Percentiles rank a stretch among this genome's conserved stretches.
phyloP scores from a whole-genome alignment of 108 stramenopile genomes.

The Phaeodactylum tricornutum region DNA sequence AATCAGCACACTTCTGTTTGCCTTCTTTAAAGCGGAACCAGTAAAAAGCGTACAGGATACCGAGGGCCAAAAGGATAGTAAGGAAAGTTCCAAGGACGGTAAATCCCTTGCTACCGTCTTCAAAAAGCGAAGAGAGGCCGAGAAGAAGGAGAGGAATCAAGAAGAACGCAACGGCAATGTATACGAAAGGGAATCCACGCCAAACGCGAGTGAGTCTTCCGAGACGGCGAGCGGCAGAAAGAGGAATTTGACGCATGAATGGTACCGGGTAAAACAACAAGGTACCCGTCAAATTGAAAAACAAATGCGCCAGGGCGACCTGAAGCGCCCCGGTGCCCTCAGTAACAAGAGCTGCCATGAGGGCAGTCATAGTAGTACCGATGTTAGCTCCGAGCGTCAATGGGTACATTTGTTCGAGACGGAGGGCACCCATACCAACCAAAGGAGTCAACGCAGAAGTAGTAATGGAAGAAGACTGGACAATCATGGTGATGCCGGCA shows the following conservation, averaged over 20 bases:
- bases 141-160: slow-evolving; percentile 43
- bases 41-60: background rate
- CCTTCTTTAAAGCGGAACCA: slow-evolving; percentile 32
- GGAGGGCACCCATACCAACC: slow-evolving; percentile 49
- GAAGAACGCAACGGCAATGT: slow-evolving; percentile 57
- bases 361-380: slow-evolving; percentile 58
- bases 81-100: slow-evolving; percentile 55
- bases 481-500: slow-evolving; percentile 61
- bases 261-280: slow-evolving; percentile 77
- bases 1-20: slow-evolving; percentile 11
- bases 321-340: slow-evolving; percentile 39
- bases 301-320: slow-evolving; percentile 57
- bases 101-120: slow-evolving; percentile 35
- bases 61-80: slow-evolving; percentile 12
- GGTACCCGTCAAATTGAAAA: slow-evolving; percentile 64
- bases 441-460: slow-evolving; percentile 62
- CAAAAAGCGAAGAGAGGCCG: slow-evolving; percentile 44
- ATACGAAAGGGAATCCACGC: slow-evolving; percentile 44
- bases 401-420: slow-evolving; percentile 49
- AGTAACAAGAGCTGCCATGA: slow-evolving; percentile 55
- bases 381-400: slow-evolving; percentile 71
- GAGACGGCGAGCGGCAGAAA: slow-evolving; percentile 44
- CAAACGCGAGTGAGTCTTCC: slow-evolving; percentile 47
- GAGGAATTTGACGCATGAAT: slow-evolving; percentile 57
- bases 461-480: slow-evolving; percentile 57